These are phyloP conservation scores for Theileria parva DNA, from an alignment of 169 alveolate species.

Conservation along the genomic window DNA sequence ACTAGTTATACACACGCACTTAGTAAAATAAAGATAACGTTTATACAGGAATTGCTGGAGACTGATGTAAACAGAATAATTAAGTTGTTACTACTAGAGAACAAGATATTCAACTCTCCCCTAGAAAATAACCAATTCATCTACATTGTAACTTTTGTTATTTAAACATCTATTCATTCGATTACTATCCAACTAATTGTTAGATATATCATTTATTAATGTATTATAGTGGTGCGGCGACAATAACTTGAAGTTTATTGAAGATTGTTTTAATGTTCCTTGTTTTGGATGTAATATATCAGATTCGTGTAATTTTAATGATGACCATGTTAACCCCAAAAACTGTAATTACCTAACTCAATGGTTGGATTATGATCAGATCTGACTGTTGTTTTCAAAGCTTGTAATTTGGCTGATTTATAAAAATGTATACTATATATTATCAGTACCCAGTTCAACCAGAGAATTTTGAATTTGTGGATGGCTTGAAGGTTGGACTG, in stretches of 20 bases:
- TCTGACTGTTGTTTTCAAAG: not conserved
- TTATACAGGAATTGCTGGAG: conserved; percentile 48
- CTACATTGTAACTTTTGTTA: conserved; percentile 44
- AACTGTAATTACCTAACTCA: conserved; percentile 47
- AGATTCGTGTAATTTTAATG: conserved; percentile 47
- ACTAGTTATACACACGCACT: not conserved
- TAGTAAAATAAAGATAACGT: not conserved
- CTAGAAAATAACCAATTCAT: conserved; percentile 38
- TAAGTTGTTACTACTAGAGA: conserved; percentile 54
- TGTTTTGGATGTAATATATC: conserved; percentile 70
- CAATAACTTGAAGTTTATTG: conserved; percentile 39
- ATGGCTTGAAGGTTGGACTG: not conserved
- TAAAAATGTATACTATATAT: conserved; percentile 3
- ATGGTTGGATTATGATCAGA: conserved; percentile 41
- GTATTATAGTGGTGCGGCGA: conserved; percentile 63
- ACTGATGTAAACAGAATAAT: conserved; percentile 53
- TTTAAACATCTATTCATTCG: conserved; percentile 1
- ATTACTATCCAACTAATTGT: conserved; percentile 14
- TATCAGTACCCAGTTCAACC: not conserved
- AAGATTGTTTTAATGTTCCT: conserved; percentile 63
- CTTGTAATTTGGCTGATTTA: not conserved
- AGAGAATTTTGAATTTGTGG: not conserved
- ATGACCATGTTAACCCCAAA: conserved; percentile 20
- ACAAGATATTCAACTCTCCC: conserved; percentile 60
- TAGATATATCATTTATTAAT: not conserved